Percentiles rank a stretch among this genome's conserved stretches.
Evolutionary conservation across 352 stramenopile species (phyloP).

Genomic region (Globisporangium orthogonon): DNA sequence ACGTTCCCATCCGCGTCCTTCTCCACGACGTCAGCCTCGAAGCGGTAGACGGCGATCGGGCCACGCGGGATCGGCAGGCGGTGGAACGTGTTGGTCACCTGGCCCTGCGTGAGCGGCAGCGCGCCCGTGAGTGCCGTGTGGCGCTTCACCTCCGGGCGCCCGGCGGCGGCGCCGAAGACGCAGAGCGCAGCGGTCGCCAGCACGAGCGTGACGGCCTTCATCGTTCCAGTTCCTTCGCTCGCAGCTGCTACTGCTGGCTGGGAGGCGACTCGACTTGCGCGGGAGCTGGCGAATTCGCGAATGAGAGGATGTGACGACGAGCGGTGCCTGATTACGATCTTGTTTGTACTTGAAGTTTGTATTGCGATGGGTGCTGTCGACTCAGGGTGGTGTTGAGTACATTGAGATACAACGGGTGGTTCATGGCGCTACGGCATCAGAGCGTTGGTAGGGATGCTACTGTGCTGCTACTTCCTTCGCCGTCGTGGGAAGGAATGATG

Average conservation of each 20-base stretch:
- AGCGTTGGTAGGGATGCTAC: too few species aligned
- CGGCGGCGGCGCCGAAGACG: not conserved
- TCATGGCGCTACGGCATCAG: too few species aligned
- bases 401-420: not conserved
- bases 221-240: not conserved
- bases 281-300: slow-evolving; percentile 1
- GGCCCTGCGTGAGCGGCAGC: slow-evolving; percentile 51
- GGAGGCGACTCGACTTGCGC: not conserved
- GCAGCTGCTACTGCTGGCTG: too few species aligned
- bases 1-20: slow-evolving; percentile 45
- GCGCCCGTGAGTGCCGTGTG: slow-evolving; percentile 63
- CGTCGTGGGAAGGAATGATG: not conserved
- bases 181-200: slow-evolving; percentile 1
- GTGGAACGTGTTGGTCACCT: slow-evolving; percentile 78
- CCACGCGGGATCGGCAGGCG: slow-evolving; percentile 62
- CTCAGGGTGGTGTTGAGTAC: not conserved
- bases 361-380: not conserved
- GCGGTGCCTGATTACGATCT: not conserved
- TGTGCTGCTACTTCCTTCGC: too few species aligned
- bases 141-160: slow-evolving; percentile 37
- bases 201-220: slow-evolving; percentile 4
- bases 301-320: not conserved
- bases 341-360: not conserved
- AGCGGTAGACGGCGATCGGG: slow-evolving; percentile 78
- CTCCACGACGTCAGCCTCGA: slow-evolving; percentile 71